Percentiles rank a stretch among this genome's conserved stretches.
phyloP scores from a whole-genome alignment of 495 filamentous ascomycete genomes.

The Aspergillus avenaceus region DNA sequence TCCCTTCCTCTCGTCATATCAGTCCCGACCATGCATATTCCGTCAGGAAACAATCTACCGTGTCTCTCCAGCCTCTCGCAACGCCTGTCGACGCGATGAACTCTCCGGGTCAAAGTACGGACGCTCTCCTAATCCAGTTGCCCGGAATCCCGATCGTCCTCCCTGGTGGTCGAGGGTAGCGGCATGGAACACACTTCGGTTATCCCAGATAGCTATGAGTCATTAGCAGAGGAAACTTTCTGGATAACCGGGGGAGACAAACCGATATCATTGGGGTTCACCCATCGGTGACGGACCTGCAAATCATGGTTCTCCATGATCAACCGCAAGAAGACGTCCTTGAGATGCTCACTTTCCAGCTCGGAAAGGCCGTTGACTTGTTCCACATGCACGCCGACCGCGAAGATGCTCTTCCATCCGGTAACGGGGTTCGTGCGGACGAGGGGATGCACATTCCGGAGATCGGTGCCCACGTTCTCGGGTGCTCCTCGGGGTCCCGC shows the following conservation, averaged over 20 bases:
- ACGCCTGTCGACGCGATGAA: constrained; percentile 5
- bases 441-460: constrained; percentile 59
- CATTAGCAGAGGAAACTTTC: background rate
- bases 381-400: constrained; percentile 28
- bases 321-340: constrained; percentile 52
- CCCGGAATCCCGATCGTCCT: constrained; percentile 54
- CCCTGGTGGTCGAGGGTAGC: constrained; percentile 63
- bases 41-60: too few species aligned
- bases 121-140: constrained; percentile 59
- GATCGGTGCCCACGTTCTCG: constrained; percentile 52
- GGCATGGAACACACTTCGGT: constrained; percentile 62
- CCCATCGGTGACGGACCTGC: constrained; percentile 63
- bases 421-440: constrained; percentile 73
- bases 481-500: constrained; percentile 53
- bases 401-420: constrained; percentile 72
- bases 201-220: constrained; percentile 66
- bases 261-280: constrained; percentile 50
- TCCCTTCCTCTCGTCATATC: background rate
- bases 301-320: constrained; percentile 63
- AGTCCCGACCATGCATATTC: too few species aligned
- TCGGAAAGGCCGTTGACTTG: constrained; percentile 14
- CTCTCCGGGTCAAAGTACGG: constrained; percentile 55
- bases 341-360: constrained; percentile 44
- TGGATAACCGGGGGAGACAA: background rate
- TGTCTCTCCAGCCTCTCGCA: background rate